A percentile compares a stretch with the other conserved stretches of the same genome.
These are phyloP conservation scores for Cruciata laevipes DNA, from an alignment of 257 asterid genomes.

Conservation along the genomic window DNA sequence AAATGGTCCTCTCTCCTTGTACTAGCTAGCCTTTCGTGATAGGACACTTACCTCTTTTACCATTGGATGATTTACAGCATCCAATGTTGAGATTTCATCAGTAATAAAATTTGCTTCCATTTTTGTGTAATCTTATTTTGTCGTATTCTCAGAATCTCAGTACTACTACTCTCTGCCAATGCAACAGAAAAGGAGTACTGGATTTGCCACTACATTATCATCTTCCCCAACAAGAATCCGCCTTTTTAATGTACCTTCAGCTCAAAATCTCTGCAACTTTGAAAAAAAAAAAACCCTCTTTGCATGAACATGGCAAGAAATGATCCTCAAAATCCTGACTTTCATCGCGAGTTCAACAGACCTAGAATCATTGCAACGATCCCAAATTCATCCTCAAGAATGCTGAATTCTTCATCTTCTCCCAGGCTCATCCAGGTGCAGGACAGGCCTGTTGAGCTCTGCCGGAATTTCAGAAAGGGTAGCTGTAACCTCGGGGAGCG, in stretches of 20 bases:
- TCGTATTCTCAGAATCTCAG: neutral
- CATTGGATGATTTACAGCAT: neutral
- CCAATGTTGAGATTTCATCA: neutral
- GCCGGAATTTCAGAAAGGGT: conserved; percentile 35
- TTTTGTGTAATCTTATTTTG: neutral
- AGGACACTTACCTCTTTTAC: neutral
- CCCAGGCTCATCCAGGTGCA: conserved; percentile 7
- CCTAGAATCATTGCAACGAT: conserved; percentile 18
- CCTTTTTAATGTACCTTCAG: neutral
- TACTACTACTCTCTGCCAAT: neutral
- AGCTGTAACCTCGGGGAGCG: conserved; percentile 30
- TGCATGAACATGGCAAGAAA: neutral
- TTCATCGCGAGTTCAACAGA: conserved; percentile 14
- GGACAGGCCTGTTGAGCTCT: conserved; percentile 17
- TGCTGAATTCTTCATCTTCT: conserved; percentile 20
- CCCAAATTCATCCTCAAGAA: neutral
- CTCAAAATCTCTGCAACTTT: neutral
- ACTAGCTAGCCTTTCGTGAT: no score
- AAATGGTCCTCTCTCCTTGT: no score
- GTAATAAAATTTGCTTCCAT: neutral
- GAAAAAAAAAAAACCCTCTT: neutral
- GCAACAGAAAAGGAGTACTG: neutral
- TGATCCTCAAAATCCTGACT: neutral
- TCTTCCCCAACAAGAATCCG: neutral
- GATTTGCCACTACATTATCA: neutral